Evolutionary conservation across 345 rosid genomes (phyloP).

Genomic region (Arabidopsis thaliana): TAIR10.1 NC_003076.8:8487001-8487500

Average conservation of each 20-base stretch:
- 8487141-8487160: conserved; percentile 6
- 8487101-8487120: conserved; percentile 47
- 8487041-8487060: conserved; percentile 71
- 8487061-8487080: conserved; percentile 75
- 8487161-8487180: conserved; percentile 21
- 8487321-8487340: conserved; percentile 21
- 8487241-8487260: conserved; percentile 70
- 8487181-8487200: conserved; percentile 57
- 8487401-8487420: not conserved
- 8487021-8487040: conserved; percentile 78
- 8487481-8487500: conserved; percentile 23
- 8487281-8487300: conserved; percentile 18
- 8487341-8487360: conserved; percentile 24
- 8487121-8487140: conserved; percentile 22
- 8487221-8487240: conserved; percentile 82
- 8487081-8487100: conserved; percentile 65
- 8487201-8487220: conserved; percentile 62
- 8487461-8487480: conserved; percentile 18
- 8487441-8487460: not conserved
- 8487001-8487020: conserved; percentile 48
- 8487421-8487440: conserved; percentile 11
- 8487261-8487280: conserved; percentile 59
- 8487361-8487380: conserved; percentile 3
- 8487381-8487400: conserved; percentile 4
- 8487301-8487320: conserved; percentile 6